Evolutionary conservation across 164 flowering plant species (phyloP), one percentile per base, ranked within the genome.

Genomic region (Liriodendron chinense): DNA sequence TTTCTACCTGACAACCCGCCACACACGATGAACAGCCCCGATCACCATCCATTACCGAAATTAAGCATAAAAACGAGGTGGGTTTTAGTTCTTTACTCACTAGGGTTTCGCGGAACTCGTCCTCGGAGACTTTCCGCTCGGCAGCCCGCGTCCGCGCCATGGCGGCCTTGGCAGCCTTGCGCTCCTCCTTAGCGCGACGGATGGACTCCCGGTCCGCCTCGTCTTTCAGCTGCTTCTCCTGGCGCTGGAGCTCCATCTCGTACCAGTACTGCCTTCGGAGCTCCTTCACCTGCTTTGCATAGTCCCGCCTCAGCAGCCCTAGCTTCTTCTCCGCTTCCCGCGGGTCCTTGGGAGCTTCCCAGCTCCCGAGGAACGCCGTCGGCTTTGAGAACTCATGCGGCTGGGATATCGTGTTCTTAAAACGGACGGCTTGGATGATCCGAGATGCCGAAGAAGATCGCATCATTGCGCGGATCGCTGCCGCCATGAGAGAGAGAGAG

Each of bases 21-120:
- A 34, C 43, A 34, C 43, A 34, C 5, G 43, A 34, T 5, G 43
- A 34, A 34, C 43, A 34, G 43, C 43, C 43, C 43, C 43, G 43
- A 34, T 34, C 4, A 34, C 43, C 4, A 34, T 2, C 5, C 43
- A 34, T 34, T 34, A 5, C 43, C 43, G 43, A 34, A 34, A 34
- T 34, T 34, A 34, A 34, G 43, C 43, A 34, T 34, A 34, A 34
- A 34, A 34, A 5, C 43, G 43, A 34, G 43, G 43, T 34, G 43
- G 43, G 43, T 34, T 2, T 34, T 34, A 34, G 43, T 34, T 5
- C 0, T 53, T 53, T 10, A 63, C 76, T 67, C 68, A 94, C 96
- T 9, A 94, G 86, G 74, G 86, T 84, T 75, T 82, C 83, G 0
- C 93, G 87, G 70, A 94, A 89, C 79, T 92, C 90, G 77, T 90